A percentile compares a stretch with the other conserved stretches of the same genome.
These are phyloP conservation scores for Naegleria gruberi DNA, from an alignment of 208 protist genomes.

Conservation along the genomic window DNA sequence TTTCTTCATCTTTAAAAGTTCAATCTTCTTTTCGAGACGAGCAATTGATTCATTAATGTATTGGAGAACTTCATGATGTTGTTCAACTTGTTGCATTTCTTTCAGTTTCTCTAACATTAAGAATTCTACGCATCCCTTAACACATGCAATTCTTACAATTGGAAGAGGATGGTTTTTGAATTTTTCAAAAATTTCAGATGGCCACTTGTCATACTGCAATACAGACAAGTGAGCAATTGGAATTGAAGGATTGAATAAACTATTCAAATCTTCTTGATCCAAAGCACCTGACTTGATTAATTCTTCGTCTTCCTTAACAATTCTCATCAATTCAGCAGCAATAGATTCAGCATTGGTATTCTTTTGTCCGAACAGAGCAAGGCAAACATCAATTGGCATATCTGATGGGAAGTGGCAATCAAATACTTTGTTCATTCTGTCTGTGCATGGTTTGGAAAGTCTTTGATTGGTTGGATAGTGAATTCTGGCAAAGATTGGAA, in stretches of 20 bases:
- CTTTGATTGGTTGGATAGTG: slow-evolving; percentile 72
- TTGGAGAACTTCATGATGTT: not conserved
- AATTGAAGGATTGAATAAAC: not conserved
- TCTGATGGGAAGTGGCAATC: slow-evolving; percentile 67
- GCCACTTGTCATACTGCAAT: not conserved
- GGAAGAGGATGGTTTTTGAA: not conserved
- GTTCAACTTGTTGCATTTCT: not conserved
- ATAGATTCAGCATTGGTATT: slow-evolving; percentile 32
- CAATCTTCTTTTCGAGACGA: not conserved
- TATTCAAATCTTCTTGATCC: not conserved
- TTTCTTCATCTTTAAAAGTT: not conserved
- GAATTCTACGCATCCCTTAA: slow-evolving; percentile 10
- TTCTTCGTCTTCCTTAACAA: not conserved
- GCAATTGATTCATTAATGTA: not conserved
- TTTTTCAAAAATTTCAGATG: not conserved
- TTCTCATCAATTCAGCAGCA: not conserved
- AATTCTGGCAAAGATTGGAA: slow-evolving; percentile 67
- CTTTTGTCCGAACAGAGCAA: slow-evolving; percentile 66
- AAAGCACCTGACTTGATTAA: not conserved
- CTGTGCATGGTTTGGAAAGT: slow-evolving; percentile 59
- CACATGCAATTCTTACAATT: slow-evolving; percentile 15
- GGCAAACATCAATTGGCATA: slow-evolving; percentile 74
- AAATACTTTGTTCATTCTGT: slow-evolving; percentile 76
- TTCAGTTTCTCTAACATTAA: not conserved
- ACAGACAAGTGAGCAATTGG: slow-evolving; percentile 3